Conservation (phyloP, 331 rosid genomes). For the Arachis monticola region DNA sequence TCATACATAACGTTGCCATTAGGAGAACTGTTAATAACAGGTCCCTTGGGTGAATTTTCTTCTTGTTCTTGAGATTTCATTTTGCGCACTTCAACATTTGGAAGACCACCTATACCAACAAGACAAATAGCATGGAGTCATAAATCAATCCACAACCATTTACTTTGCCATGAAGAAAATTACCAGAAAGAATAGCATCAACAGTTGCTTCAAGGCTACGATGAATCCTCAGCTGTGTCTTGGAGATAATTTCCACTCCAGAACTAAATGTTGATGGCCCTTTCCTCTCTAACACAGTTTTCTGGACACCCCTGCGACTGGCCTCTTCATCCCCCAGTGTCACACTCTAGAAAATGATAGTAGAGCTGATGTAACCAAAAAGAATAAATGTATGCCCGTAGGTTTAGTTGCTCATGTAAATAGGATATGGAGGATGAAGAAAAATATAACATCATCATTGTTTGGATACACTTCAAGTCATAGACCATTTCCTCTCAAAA, state of each 20-base stretch:
- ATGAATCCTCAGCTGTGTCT: slow-evolving; percentile 84
- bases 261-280: slow-evolving; percentile 89
- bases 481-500: too few species aligned
- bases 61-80: slow-evolving; percentile 56
- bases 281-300: slow-evolving; percentile 95
- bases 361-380: slow-evolving; percentile 34
- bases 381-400: slow-evolving; percentile 32
- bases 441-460: neutral
- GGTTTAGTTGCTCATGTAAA: neutral
- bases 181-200: slow-evolving; percentile 88
- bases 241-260: slow-evolving; percentile 93
- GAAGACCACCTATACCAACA: slow-evolving; percentile 66
- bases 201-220: slow-evolving; percentile 84
- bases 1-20: slow-evolving; percentile 49
- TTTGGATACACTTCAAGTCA: neutral
- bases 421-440: neutral
- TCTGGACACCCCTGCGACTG: slow-evolving; percentile 87
- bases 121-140: slow-evolving; percentile 34
- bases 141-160: slow-evolving; percentile 18
- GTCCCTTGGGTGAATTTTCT: slow-evolving; percentile 48
- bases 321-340: slow-evolving; percentile 99
- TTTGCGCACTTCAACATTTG: slow-evolving; percentile 84
- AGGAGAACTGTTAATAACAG: slow-evolving; percentile 41
- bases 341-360: slow-evolving; percentile 70
- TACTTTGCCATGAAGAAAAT: slow-evolving; percentile 6